Evolutionary conservation across 164 flowering plant genomes (phyloP).

Genomic region (Sedum album): DNA sequence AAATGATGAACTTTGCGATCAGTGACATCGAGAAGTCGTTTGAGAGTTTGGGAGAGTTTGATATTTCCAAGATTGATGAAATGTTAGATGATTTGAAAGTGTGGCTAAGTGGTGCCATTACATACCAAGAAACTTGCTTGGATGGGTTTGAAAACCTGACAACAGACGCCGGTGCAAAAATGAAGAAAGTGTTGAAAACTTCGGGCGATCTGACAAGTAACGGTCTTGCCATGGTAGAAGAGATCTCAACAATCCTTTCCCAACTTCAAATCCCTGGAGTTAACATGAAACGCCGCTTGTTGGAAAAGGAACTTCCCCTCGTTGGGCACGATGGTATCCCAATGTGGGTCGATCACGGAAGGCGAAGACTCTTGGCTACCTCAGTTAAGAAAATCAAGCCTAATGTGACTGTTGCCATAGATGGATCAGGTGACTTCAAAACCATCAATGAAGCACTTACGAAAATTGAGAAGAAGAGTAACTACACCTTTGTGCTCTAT

Average conservation of each 20-base stretch:
- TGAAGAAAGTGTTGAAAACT: constrained; percentile 30
- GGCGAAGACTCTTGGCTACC: constrained; percentile 24
- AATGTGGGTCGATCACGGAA: constrained; percentile 18
- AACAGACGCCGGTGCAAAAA: too few species aligned
- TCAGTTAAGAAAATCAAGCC: constrained; percentile 14
- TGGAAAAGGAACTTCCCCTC: background rate
- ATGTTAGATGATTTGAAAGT: too few species aligned
- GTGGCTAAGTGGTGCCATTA: too few species aligned
- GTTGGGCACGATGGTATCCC: constrained; percentile 20
- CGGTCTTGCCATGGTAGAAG: too few species aligned
- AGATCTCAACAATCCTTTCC: too few species aligned
- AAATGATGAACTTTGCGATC: too few species aligned
- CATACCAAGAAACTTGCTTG: too few species aligned
- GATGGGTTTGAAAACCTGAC: too few species aligned
- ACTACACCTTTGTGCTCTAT: constrained; percentile 27
- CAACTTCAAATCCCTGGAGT: constrained; percentile 25
- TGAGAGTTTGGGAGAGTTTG: constrained; percentile 17
- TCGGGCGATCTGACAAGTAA: constrained; percentile 47
- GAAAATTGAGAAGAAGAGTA: constrained; percentile 18
- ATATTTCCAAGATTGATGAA: constrained; percentile 13
- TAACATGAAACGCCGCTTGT: background rate
- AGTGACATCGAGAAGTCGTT: constrained; percentile 23
- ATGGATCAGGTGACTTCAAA: constrained; percentile 40
- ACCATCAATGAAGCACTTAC: constrained; percentile 35
- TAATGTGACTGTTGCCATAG: constrained; percentile 44